Conservation (phyloP, 2,329 filamentous ascomycete genomes). For the Ceratocystis cubensis region DNA sequence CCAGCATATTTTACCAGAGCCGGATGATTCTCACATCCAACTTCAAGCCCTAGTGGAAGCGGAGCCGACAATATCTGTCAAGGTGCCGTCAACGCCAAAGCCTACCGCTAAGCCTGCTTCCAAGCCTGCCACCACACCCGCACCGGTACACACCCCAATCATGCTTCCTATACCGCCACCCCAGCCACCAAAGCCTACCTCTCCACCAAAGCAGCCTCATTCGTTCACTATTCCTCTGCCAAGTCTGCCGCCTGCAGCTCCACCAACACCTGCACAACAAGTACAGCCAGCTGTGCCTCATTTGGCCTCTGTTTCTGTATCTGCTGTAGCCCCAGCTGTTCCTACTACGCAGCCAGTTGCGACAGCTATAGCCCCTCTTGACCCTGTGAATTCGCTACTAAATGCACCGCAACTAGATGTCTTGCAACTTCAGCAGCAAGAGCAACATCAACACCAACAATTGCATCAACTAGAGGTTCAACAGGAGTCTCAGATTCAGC, state of each 20-base stretch:
- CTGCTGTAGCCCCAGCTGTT: background rate
- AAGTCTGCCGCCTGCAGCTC: slow-evolving; percentile 1
- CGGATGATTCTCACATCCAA: slow-evolving; percentile 13
- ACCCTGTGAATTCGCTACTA: slow-evolving; percentile 19
- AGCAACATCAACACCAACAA: slow-evolving; percentile 16
- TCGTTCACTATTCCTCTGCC: slow-evolving; percentile 19
- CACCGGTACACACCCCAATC: background rate
- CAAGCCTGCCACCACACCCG: background rate
- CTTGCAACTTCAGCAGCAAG: slow-evolving; percentile 16
- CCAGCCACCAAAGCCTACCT: slow-evolving; percentile 4
- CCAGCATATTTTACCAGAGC: slow-evolving; percentile 4
- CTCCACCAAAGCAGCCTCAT: slow-evolving; percentile 7
- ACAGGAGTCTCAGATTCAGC: slow-evolving; percentile 11
- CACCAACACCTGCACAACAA: background rate
- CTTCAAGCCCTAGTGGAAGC: slow-evolving; percentile 18
- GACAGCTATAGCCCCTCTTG: background rate
- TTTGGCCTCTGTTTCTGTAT: slow-evolving; percentile 6
- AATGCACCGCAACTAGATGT: slow-evolving; percentile 8
- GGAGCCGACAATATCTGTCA: slow-evolving; percentile 8
- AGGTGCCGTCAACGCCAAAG: background rate
- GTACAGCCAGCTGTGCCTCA: background rate
- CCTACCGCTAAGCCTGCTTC: background rate
- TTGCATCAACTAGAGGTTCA: background rate
- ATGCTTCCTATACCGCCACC: slow-evolving; percentile 4
- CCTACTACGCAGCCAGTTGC: background rate